Evolutionary conservation across 148 eudicot species (phyloP).

Genomic region (Chenopodium formosanum): DNA sequence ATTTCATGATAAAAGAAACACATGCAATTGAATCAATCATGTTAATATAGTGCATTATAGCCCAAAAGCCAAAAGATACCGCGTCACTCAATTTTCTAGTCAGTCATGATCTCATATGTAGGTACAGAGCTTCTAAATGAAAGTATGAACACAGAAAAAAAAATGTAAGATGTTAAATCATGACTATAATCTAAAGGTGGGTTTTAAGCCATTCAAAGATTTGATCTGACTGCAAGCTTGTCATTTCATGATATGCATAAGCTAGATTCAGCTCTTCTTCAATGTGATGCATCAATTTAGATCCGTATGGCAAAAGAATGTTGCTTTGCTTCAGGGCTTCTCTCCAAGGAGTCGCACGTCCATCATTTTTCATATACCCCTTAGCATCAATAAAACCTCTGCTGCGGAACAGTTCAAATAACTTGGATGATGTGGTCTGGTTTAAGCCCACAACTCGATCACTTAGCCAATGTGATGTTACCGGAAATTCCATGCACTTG

Average conservation of each 20-base stretch:
- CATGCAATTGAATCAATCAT: no score
- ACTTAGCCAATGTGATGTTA: constrained; percentile 56
- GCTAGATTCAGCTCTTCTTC: constrained; percentile 92
- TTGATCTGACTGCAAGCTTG: constrained; percentile 70
- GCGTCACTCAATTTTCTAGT: no score
- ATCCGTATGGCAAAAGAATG: constrained; percentile 39
- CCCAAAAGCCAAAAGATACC: no score
- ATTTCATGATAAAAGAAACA: no score
- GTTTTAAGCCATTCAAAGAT: constrained; percentile 76
- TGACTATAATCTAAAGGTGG: constrained; percentile 32
- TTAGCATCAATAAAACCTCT: constrained; percentile 56
- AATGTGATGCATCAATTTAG: constrained; percentile 47
- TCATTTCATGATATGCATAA: constrained; percentile 89
- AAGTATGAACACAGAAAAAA: no score
- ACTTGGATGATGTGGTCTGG: constrained; percentile 37
- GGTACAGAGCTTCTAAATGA: no score
- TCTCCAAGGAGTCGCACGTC: constrained; percentile 63
- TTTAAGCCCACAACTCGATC: constrained; percentile 58
- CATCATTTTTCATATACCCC: constrained; percentile 81
- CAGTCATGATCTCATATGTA: no score
- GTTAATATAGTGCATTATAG: no score
- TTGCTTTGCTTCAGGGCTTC: constrained; percentile 50
- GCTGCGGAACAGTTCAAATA: constrained; percentile 47
- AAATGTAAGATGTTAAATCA: not conserved
- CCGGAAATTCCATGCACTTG: constrained; percentile 66